Evolutionary conservation across 495 filamentous ascomycete species (phyloP).

Genomic region (Trichocladium antarcticum): DNA sequence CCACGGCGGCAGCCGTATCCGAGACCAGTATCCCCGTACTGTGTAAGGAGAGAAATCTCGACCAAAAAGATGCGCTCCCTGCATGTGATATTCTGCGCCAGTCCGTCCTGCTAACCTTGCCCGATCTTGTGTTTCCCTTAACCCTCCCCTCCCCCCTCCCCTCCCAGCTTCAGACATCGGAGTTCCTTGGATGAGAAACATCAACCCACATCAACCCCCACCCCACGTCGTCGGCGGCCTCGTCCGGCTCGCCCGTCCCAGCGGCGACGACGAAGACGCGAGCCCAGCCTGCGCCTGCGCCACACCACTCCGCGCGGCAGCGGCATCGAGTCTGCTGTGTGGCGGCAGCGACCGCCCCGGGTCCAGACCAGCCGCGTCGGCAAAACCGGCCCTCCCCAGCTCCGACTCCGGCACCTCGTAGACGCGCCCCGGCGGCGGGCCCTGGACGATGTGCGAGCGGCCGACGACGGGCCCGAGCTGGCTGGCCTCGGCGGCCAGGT

Average conservation of each 20-base stretch:
- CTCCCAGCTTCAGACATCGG: too few species aligned
- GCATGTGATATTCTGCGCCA: too few species aligned
- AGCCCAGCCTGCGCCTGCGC: too few species aligned
- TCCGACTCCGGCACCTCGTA: conserved; percentile 22
- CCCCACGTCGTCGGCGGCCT: conserved; percentile 23
- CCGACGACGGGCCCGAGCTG: conserved; percentile 35
- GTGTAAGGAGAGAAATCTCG: neutral
- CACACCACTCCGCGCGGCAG: too few species aligned
- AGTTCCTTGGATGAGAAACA: neutral
- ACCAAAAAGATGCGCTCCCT: neutral
- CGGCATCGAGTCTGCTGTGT: too few species aligned
- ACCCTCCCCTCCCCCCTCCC: too few species aligned
- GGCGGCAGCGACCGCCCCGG: neutral
- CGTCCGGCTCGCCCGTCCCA: conserved; percentile 26
- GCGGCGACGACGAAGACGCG: too few species aligned
- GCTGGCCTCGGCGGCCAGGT: conserved; percentile 49
- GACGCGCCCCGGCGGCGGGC: conserved; percentile 39
- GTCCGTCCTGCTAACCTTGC: neutral
- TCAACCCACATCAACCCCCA: conserved; percentile 9
- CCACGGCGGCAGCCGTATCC: too few species aligned
- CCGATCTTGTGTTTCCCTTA: neutral
- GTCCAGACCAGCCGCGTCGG: neutral
- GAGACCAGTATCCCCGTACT: too few species aligned
- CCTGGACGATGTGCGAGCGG: conserved; percentile 43
- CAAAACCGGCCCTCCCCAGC: conserved; percentile 4